phyloP scores from a whole-genome alignment of 805 yeast species.

The Candida khao-thaluensis region DNA sequence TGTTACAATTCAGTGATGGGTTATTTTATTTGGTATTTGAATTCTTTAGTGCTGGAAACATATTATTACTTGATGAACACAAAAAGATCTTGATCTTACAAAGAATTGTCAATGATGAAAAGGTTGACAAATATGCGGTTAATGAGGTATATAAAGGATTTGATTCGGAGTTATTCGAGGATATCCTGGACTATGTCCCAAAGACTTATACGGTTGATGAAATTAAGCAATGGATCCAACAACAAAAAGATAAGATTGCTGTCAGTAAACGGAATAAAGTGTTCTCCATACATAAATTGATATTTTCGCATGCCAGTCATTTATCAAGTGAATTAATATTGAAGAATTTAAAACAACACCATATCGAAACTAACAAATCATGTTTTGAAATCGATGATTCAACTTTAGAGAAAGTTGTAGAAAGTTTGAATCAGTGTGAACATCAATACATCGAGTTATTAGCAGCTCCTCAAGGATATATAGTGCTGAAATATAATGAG shows the following conservation, averaged over 20 bases:
- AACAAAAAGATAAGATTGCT: constrained; percentile 28
- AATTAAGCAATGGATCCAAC: constrained; percentile 40
- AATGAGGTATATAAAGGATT: constrained; percentile 70
- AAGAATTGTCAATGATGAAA: constrained; percentile 74
- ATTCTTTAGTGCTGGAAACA: constrained; percentile 93
- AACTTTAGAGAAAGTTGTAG: constrained; percentile 28
- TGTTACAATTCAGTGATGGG: constrained; percentile 83
- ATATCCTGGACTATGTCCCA: constrained; percentile 13
- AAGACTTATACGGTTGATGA: constrained; percentile 27
- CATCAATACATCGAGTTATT: constrained; percentile 39
- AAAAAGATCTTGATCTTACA: constrained; percentile 69
- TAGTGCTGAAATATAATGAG: constrained; percentile 58
- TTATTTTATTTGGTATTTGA: constrained; percentile 75
- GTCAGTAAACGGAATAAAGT: constrained; percentile 41
- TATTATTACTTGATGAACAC: constrained; percentile 70
- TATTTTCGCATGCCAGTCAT: constrained; percentile 67
- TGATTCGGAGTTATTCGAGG: constrained; percentile 48
- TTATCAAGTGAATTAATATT: constrained; percentile 77
- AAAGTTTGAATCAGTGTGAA: constrained; percentile 50
- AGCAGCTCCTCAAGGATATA: constrained; percentile 45
- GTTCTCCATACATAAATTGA: constrained; percentile 64
- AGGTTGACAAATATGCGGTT: constrained; percentile 64
- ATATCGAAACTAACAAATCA: constrained; percentile 46
- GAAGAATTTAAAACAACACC: constrained; percentile 47
- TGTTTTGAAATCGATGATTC: constrained; percentile 28